These are phyloP conservation scores for Aureobasidium sp. DNA, from an alignment of 2,329 filamentous ascomycete species.

Conservation along the genomic window DNA sequence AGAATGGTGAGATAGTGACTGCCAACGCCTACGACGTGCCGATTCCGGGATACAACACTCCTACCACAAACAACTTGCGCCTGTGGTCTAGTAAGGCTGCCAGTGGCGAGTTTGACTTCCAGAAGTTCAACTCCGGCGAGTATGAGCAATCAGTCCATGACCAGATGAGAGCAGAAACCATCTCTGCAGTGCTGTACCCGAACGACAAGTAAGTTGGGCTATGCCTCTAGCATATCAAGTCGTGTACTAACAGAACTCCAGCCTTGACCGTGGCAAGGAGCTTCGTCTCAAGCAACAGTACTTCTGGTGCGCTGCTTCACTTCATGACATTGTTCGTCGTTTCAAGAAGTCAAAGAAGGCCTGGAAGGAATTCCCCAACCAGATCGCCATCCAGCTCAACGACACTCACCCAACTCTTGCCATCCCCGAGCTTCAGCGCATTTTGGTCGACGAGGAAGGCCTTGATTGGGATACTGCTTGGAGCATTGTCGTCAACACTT, in stretches of 20 bases:
- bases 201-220: slow-evolving; percentile 43
- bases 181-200: slow-evolving; percentile 93
- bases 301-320: slow-evolving; percentile 97
- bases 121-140: slow-evolving; percentile 97
- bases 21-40: slow-evolving; percentile 88
- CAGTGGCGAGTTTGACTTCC: slow-evolving; percentile 96
- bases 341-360: slow-evolving; percentile 95
- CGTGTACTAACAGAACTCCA: slow-evolving; percentile 48
- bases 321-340: slow-evolving; percentile 90
- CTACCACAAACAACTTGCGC: slow-evolving; percentile 90
- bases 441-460: slow-evolving; percentile 81
- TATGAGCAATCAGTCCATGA: slow-evolving; percentile 98
- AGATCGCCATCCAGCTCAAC: slow-evolving; percentile 95
- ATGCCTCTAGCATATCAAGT: no score
- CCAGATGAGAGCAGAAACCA: slow-evolving; percentile 96
- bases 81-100: slow-evolving; percentile 97
- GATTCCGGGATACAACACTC: slow-evolving; percentile 79
- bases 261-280: slow-evolving; percentile 93
- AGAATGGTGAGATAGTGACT: slow-evolving; percentile 85
- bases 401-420: slow-evolving; percentile 96
- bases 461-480: slow-evolving; percentile 92
- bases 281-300: slow-evolving; percentile 98
- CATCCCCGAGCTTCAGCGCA: slow-evolving; percentile 91
- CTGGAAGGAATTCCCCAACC: slow-evolving; percentile 88
- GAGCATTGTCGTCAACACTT: slow-evolving; percentile 59